Conservation (phyloP, 2,329 filamentous ascomycete species). For the Calonectria henricotiae region DNA sequence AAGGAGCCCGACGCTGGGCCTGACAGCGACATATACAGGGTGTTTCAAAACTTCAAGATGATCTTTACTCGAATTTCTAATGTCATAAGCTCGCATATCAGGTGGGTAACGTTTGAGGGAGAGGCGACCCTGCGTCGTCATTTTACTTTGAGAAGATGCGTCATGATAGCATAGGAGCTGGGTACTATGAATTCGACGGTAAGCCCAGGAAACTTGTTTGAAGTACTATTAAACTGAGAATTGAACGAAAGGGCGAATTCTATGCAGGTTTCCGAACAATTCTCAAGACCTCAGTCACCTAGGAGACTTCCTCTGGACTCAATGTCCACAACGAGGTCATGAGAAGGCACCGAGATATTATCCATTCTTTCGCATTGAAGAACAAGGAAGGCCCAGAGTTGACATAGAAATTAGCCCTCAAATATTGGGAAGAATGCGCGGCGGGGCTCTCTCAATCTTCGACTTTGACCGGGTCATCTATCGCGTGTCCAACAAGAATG, state of each 20-base stretch:
- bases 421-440: not conserved
- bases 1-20: not conserved
- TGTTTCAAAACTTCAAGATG: conserved; percentile 12
- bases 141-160: conserved; percentile 5
- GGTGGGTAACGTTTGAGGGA: conserved; percentile 1
- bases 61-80: not conserved
- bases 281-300: not conserved
- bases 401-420: not conserved
- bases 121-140: not conserved
- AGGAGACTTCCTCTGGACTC: not conserved
- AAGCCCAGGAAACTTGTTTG: not conserved
- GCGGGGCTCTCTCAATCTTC: not conserved
- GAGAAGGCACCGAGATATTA: not conserved
- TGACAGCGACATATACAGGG: not conserved
- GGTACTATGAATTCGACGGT: not conserved
- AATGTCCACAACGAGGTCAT: not conserved
- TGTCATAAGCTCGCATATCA: not conserved
- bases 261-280: not conserved
- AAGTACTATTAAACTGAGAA: not conserved
- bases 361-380: not conserved
- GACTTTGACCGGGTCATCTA: conserved; percentile 7
- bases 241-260: not conserved
- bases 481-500: conserved; percentile 9
- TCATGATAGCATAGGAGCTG: not conserved
- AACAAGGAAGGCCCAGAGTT: not conserved